Percentiles rank a stretch among this genome's conserved stretches.
phyloP scores from a whole-genome alignment of 768 basidiomycete species.

The Fomitopsis serialis region DNA sequence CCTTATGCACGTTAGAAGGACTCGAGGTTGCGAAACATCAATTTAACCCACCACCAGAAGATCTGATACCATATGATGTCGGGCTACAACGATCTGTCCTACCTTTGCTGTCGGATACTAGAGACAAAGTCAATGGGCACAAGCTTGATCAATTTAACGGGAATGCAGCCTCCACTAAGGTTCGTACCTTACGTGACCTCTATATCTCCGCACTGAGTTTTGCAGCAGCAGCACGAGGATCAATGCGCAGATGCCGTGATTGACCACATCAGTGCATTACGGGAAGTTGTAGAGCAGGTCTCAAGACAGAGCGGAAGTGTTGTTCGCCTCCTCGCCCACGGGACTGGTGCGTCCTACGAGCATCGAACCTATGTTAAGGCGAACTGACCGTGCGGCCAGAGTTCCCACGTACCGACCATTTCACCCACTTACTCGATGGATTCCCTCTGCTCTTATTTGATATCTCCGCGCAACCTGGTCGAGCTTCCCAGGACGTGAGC shows the following conservation, averaged over 20 bases:
- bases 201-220: no score
- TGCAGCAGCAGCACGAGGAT: no score
- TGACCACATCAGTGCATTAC: no score
- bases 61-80: background rate
- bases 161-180: no score
- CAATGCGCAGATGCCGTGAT: no score
- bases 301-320: background rate
- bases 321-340: background rate
- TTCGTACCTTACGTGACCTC: no score
- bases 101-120: background rate
- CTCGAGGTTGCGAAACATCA: conserved; percentile 8
- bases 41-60: background rate
- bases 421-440: background rate
- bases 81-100: background rate
- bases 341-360: background rate
- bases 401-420: no score
- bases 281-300: no score
- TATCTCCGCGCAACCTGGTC: background rate
- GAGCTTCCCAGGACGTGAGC: no score
- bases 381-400: background rate
- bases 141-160: no score
- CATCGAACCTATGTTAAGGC: background rate
- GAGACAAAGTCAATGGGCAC: no score
- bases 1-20: conserved; percentile 14
- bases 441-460: background rate